These are phyloP conservation scores for Pisolithus albus DNA, from an alignment of 768 basidiomycete species.

Conservation along the genomic window DNA sequence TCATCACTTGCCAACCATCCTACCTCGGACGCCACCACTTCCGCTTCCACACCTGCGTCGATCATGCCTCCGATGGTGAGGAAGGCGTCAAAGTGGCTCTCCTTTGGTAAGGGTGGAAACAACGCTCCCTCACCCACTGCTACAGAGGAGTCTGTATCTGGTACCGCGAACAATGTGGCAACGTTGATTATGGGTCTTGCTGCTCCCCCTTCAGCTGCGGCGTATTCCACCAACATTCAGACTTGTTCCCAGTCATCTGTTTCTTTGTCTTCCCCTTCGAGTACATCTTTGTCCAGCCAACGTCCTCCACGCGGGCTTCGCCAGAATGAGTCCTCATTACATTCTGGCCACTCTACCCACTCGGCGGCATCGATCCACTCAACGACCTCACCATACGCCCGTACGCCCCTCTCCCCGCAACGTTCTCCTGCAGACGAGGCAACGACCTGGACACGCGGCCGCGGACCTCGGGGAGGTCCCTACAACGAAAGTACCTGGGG, in stretches of 20 bases:
- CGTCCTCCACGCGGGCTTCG: background rate
- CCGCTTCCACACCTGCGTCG: conserved; percentile 17
- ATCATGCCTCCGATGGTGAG: conserved; percentile 41
- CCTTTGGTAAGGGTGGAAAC: conserved; percentile 60
- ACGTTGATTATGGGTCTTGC: conserved; percentile 64
- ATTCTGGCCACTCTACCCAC: conserved; percentile 6
- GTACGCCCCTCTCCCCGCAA: conserved; percentile 25
- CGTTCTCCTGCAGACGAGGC: conserved; percentile 35
- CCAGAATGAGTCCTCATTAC: conserved; percentile 13
- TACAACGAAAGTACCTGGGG: conserved; percentile 16
- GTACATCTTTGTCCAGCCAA: background rate
- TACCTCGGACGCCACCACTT: conserved; percentile 9
- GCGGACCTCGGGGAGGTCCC: conserved; percentile 26
- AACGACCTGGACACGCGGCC: conserved; percentile 45
- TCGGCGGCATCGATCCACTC: background rate
- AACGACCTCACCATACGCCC: conserved; percentile 19
- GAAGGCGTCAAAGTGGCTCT: conserved; percentile 63
- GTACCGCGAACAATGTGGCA: conserved; percentile 73
- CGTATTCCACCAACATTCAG: background rate
- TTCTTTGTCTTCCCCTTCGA: background rate
- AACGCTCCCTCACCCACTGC: conserved; percentile 31
- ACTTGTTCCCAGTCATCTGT: background rate
- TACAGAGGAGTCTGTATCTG: conserved; percentile 35
- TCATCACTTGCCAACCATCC: conserved; percentile 34
- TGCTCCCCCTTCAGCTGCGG: conserved; percentile 27